Conservation (phyloP, 805 yeast genomes). For the Ogataea saltuana region DNA sequence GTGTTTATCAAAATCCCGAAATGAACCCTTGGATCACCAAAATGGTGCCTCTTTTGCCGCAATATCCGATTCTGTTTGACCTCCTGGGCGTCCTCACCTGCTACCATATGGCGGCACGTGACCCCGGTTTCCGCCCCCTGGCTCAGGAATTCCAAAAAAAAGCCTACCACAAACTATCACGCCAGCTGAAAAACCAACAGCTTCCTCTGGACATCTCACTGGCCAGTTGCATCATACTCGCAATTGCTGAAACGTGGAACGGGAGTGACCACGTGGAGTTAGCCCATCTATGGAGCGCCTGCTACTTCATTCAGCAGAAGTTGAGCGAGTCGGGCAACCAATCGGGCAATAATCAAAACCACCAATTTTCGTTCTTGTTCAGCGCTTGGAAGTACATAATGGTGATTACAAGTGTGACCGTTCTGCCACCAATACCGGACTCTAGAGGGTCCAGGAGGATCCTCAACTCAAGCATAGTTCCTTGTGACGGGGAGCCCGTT, state of each 20-base stretch:
- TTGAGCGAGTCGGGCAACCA: constrained; percentile 5
- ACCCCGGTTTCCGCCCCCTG: constrained; percentile 6
- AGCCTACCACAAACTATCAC: constrained; percentile 15
- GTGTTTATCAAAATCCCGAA: constrained; percentile 9
- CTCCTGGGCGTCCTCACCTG: constrained; percentile 20
- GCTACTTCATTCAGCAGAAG: constrained; percentile 18
- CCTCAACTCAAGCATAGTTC: background rate
- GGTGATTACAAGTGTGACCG: constrained; percentile 17
- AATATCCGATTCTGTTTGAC: constrained; percentile 18
- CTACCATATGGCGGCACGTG: constrained; percentile 14
- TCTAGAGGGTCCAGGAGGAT: background rate
- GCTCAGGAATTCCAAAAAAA: constrained; percentile 18
- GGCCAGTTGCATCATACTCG: constrained; percentile 17
- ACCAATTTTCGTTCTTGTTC: constrained; percentile 17
- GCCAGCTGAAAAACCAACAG: constrained; percentile 9
- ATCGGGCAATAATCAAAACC: background rate
- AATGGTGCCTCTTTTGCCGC: constrained; percentile 10
- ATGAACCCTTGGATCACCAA: constrained; percentile 21
- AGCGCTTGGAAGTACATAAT: constrained; percentile 28
- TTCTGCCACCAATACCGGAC: too few species aligned
- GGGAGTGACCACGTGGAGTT: constrained; percentile 11
- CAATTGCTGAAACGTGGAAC: constrained; percentile 21
- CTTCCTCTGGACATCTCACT: constrained; percentile 19
- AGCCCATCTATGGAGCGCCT: constrained; percentile 20
- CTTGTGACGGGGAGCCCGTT: constrained; percentile 22